These are phyloP conservation scores for Leccinum glutinopallens DNA, from an alignment of 1,284 basidiomycete genomes.

Conservation along the genomic window DNA sequence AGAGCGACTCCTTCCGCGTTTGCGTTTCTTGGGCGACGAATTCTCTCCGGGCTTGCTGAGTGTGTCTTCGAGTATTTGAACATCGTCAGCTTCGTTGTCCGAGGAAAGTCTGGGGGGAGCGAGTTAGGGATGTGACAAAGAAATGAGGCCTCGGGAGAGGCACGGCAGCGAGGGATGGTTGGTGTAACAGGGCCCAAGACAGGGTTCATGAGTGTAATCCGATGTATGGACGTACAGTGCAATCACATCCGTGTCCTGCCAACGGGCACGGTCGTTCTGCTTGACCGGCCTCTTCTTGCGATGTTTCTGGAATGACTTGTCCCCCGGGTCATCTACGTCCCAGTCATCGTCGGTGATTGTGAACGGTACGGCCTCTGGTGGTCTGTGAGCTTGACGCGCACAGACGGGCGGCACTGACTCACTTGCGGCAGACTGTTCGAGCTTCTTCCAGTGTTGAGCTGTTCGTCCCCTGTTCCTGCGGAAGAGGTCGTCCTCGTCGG, in stretches of 20 bases:
- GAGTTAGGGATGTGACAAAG: constrained; percentile 15
- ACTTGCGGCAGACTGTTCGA: constrained; percentile 59
- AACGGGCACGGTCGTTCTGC: constrained; percentile 38
- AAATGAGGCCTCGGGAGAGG: neutral
- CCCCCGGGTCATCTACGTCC: constrained; percentile 30
- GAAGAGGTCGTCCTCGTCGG: constrained; percentile 67
- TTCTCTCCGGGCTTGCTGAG: constrained; percentile 23
- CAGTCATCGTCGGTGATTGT: constrained; percentile 19
- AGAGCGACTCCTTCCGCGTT: constrained; percentile 59
- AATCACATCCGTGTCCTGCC: constrained; percentile 36
- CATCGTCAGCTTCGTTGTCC: constrained; percentile 51
- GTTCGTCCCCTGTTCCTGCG: constrained; percentile 60
- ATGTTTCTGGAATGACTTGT: constrained; percentile 34
- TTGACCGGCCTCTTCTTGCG: constrained; percentile 41
- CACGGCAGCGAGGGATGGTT: neutral
- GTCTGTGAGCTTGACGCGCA: constrained; percentile 17
- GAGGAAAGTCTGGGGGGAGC: constrained; percentile 38
- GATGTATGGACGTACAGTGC: constrained; percentile 30
- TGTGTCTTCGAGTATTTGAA: constrained; percentile 40
- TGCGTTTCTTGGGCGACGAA: constrained; percentile 38
- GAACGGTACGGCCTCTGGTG: constrained; percentile 29
- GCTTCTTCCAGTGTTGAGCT: constrained; percentile 54
- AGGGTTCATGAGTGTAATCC: neutral
- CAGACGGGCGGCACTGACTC: constrained; percentile 18
- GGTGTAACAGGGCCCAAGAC: neutral